Evolutionary conservation across 176 grass and related monocot genomes (phyloP).

Genomic region (Hsuehochloa calcarea): DNA sequence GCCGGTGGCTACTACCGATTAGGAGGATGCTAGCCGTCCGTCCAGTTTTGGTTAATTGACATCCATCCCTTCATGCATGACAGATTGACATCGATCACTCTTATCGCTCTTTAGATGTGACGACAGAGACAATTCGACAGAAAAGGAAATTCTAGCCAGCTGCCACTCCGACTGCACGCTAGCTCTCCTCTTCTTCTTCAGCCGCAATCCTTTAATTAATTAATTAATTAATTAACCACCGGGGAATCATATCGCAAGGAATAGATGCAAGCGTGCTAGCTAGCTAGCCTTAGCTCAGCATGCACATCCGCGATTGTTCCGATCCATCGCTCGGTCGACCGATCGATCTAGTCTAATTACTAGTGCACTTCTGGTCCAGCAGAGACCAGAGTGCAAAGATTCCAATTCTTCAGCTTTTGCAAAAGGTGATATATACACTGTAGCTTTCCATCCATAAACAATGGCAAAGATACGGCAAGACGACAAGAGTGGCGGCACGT

Average conservation of each 20-base stretch:
- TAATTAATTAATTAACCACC: neutral
- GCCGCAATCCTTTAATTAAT: neutral
- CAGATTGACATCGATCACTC: neutral
- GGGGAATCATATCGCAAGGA: conserved; percentile 29
- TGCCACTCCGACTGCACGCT: neutral
- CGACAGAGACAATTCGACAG: too few species aligned
- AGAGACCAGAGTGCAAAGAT: conserved; percentile 19
- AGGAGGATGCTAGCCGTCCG: neutral
- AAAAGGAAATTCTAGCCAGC: neutral
- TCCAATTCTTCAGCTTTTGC: conserved; percentile 49
- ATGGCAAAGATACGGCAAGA: conserved; percentile 35
- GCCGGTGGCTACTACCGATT: too few species aligned
- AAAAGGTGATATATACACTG: conserved; percentile 22
- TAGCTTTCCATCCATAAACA: conserved; percentile 35
- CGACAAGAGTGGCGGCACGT: conserved; percentile 25
- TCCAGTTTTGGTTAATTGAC: neutral
- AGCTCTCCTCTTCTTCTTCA: neutral
- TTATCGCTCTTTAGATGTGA: too few species aligned
- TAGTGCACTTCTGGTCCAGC: neutral
- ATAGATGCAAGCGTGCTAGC: neutral
- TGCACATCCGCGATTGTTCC: neutral
- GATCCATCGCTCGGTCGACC: neutral
- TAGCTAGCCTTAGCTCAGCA: conserved; percentile 18
- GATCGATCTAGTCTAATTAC: neutral
- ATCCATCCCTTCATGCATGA: neutral